Base-by-base conservation (phyloP, 2,329 filamentous ascomycete species). In the Berkeleyomyces basicola region DNA sequence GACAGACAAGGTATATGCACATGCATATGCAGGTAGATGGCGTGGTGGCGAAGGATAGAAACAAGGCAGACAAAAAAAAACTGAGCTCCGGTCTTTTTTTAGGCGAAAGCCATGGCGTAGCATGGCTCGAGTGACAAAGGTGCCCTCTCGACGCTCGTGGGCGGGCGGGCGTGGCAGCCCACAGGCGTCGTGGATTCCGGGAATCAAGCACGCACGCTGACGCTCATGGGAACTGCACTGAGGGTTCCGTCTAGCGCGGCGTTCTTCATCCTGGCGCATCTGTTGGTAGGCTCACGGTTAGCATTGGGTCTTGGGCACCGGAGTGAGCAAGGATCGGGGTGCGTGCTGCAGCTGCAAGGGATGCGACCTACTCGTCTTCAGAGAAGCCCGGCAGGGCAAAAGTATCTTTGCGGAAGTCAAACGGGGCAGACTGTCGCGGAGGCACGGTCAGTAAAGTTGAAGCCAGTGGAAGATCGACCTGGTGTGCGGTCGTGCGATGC, bases 361-460 rank as follows among this genome's bases (percentile, higher is more conserved):
- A 4, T 16, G 42, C 40, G 40, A 74, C 80, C 71, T 76, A 83
- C 81, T 85, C 80, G 67, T 83, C 79, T 66, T 81, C 75, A 55
- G 78, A 79, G 49, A 83, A 73, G 46, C 81, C 82, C 2, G 80
- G 79, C 11, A 84, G 72, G 51, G 71, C 72, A 47, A 78, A 73
- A n/a, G 75, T 72, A 68, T 82, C 79, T 64, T 76, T 77, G 69
- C 79, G 78, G 68, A 83, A 79, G 69, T 83, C 75, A 71, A 81
- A 84, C 0, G 82, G 82, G 7, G 77, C 76, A 59, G 80, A 83
- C 81, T 83, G 23, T 23, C 23, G 2, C 23, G 23, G 23, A 62
- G 9, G 65, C n/a, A 51, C 33, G n/a, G 49, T n/a, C 3, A 58
- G 33, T 16, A 36, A 47, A 47, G 47, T 63, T 58, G 59, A 43